Percentiles rank a stretch among this genome's conserved stretches.
Conservation (phyloP, 139 green algal species). For the Gonium pectorale region DNA sequence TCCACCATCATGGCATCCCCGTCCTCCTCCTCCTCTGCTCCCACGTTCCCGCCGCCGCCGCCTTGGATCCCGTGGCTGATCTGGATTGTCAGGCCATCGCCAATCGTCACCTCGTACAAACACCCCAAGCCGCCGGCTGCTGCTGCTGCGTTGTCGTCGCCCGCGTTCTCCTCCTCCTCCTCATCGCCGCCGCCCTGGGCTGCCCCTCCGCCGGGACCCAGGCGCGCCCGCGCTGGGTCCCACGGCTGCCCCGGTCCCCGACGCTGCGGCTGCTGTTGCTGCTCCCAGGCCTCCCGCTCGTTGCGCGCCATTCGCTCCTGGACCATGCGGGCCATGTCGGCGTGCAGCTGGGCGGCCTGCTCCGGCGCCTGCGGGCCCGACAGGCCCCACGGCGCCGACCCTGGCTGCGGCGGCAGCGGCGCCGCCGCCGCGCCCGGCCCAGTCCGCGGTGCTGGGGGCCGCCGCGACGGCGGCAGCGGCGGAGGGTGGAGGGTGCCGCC, state of each 20-base stretch:
- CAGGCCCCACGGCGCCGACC: not conserved
- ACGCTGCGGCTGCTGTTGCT: slow-evolving; percentile 3
- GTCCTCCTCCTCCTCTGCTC: not conserved
- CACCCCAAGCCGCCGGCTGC: not conserved
- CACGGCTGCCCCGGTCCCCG: not conserved
- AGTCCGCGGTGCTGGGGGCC: not conserved
- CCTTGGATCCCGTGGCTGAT: slow-evolving; percentile 25
- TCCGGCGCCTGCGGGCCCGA: not conserved
- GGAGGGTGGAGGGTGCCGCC: slow-evolving; percentile 7
- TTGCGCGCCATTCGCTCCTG: slow-evolving; percentile 37
- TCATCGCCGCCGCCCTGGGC: not conserved
- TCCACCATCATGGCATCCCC: slow-evolving; percentile 33
- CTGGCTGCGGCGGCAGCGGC: not conserved
- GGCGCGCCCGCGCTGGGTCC: not conserved
- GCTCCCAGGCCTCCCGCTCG: not conserved
- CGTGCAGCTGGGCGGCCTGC: not conserved
- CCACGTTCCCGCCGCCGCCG: not conserved
- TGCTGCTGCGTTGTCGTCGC: too few species aligned
- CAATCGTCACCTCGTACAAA: slow-evolving; percentile 15
- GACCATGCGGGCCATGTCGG: slow-evolving; percentile 10
- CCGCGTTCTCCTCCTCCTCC: not conserved
- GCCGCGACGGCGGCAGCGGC: not conserved
- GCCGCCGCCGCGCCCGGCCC: not conserved
- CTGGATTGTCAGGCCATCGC: slow-evolving; percentile 21
- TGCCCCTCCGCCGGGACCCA: not conserved